Evolutionary conservation across 768 basidiomycete species (phyloP).

Genomic region (Cubamyces lactineus): DNA sequence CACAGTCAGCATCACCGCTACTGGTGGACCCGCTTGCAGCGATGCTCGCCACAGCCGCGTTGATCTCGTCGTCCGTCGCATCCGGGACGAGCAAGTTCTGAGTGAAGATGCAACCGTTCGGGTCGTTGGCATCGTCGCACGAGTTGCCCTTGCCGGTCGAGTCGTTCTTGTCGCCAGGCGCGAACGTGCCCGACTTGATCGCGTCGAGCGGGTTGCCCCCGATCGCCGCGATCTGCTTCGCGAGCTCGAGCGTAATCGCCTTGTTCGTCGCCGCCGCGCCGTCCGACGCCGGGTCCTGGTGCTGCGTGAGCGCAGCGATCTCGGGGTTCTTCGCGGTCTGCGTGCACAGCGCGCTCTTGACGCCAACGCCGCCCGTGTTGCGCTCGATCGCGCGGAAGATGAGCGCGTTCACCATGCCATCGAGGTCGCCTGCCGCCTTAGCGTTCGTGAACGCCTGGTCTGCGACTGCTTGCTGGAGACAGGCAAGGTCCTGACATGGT

Average conservation of each 20-base stretch:
- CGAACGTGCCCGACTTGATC: conserved; percentile 63
- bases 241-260: conserved; percentile 61
- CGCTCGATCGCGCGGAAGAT: conserved; percentile 69
- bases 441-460: conserved; percentile 77
- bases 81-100: conserved; percentile 60
- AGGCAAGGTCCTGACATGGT: conserved; percentile 51
- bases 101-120: conserved; percentile 64
- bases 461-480: conserved; percentile 66
- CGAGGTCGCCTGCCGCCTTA: conserved; percentile 60
- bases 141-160: conserved; percentile 48
- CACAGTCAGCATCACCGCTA: neutral
- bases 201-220: conserved; percentile 64
- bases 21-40: conserved; percentile 5
- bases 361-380: conserved; percentile 61
- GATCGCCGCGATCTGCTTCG: conserved; percentile 65
- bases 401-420: conserved; percentile 59
- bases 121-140: conserved; percentile 47
- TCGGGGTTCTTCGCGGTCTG: conserved; percentile 63
- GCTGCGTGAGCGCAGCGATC: conserved; percentile 65
- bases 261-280: conserved; percentile 65
- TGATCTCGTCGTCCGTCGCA: conserved; percentile 60
- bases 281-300: conserved; percentile 64
- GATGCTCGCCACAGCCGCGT: conserved; percentile 49
- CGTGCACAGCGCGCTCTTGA: conserved; percentile 51
- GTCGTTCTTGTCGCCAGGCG: conserved; percentile 56